Conservation (phyloP, 148 eudicot species). For the Fagopyrum tataricum region DNA sequence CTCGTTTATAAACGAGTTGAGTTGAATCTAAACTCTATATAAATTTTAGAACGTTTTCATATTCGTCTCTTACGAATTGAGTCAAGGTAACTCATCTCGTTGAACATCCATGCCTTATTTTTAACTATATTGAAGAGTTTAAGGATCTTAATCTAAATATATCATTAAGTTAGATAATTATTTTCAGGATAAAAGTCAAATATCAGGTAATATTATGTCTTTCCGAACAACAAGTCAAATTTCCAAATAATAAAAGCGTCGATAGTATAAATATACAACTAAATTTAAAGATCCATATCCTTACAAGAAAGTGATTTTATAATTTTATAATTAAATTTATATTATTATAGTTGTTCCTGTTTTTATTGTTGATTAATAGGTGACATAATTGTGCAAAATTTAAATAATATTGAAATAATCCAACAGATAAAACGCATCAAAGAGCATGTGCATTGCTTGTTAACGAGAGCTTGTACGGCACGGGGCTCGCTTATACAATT, state of each 20-base stretch:
- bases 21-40: too few species aligned
- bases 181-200: too few species aligned
- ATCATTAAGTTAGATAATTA: too few species aligned
- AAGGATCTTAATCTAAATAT: too few species aligned
- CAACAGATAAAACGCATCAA: conserved; percentile 13
- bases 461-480: conserved; percentile 16
- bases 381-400: background rate
- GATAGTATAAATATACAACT: background rate
- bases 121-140: too few species aligned
- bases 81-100: too few species aligned
- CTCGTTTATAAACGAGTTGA: too few species aligned
- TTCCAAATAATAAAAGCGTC: background rate
- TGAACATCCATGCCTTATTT: too few species aligned
- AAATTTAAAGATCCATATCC: background rate
- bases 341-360: background rate
- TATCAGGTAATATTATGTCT: background rate
- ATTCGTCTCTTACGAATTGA: too few species aligned
- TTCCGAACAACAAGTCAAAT: background rate
- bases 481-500: conserved; percentile 21
- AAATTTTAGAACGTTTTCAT: too few species aligned
- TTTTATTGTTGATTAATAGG: background rate
- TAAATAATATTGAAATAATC: background rate
- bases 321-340: background rate
- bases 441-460: conserved; percentile 18
- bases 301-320: background rate